A percentile compares a stretch with the other conserved stretches of the same genome.
These are phyloP conservation scores for Gossypium longicalyx DNA, from an alignment of 345 rosid species.

Conservation along the genomic window DNA sequence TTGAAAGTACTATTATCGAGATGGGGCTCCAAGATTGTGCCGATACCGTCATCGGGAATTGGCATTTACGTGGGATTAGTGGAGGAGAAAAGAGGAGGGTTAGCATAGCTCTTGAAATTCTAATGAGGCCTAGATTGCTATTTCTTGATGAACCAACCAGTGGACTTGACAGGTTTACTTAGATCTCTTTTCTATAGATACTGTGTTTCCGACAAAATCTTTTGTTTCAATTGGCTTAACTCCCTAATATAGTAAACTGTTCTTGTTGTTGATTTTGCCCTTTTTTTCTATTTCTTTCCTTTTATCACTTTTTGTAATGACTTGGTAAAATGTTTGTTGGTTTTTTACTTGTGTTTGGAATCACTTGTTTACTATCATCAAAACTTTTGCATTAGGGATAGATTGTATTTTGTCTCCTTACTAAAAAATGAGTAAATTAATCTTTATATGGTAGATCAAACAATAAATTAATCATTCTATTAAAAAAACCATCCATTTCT, in stretches of 20 bases:
- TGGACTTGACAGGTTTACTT: constrained; percentile 79
- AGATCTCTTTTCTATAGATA: too few relatives aligned
- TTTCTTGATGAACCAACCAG: constrained; percentile 97
- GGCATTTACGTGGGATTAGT: constrained; percentile 93
- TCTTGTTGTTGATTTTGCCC: not conserved
- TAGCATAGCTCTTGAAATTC: constrained; percentile 91
- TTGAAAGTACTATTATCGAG: constrained; percentile 82
- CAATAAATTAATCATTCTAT: too few relatives aligned
- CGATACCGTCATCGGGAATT: constrained; percentile 85
- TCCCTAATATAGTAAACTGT: not conserved
- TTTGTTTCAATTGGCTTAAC: not conserved
- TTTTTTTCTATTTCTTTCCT: too few relatives aligned
- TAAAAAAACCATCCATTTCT: too few relatives aligned
- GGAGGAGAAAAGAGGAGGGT: constrained; percentile 94
- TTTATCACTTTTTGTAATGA: too few relatives aligned
- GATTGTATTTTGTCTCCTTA: too few relatives aligned
- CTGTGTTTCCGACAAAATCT: not conserved
- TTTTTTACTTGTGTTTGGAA: too few relatives aligned
- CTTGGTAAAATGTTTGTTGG: too few relatives aligned
- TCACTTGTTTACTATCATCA: too few relatives aligned
- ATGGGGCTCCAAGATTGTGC: constrained; percentile 99
- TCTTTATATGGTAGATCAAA: too few relatives aligned
- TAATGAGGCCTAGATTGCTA: constrained; percentile 89
- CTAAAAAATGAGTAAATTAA: too few relatives aligned
- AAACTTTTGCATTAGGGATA: too few relatives aligned